Conservation (phyloP, 2,329 filamentous ascomycete genomes). For the Thelonectria blattea region DNA sequence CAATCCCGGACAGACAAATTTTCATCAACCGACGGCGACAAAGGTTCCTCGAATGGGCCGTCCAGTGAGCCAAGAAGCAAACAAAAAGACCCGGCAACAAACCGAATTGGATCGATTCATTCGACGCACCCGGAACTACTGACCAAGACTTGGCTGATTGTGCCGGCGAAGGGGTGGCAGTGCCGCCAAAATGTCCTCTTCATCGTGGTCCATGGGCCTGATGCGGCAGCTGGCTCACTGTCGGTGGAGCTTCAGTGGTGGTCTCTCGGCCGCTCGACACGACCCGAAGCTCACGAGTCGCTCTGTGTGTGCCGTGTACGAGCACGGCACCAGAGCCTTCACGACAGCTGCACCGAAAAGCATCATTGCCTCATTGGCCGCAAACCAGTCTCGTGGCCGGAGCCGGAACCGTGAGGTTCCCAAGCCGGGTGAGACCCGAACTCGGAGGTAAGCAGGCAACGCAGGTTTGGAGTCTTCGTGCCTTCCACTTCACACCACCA, state of each 20-base stretch:
- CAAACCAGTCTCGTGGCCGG: slow-evolving; percentile 1
- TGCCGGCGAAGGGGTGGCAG: slow-evolving; percentile 30
- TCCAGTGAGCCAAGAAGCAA: slow-evolving; percentile 26
- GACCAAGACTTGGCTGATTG: slow-evolving; percentile 34
- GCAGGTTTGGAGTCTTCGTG: slow-evolving; percentile 6
- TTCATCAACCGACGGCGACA: slow-evolving; percentile 28
- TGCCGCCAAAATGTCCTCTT: slow-evolving; percentile 32
- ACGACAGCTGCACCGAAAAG: slow-evolving; percentile 21
- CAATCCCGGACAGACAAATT: slow-evolving; percentile 29
- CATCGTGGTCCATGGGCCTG: slow-evolving; percentile 35
- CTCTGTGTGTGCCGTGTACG: slow-evolving; percentile 11
- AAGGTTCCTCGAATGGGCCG: slow-evolving; percentile 37
- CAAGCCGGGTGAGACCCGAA: slow-evolving; percentile 29
- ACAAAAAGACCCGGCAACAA: slow-evolving; percentile 21
- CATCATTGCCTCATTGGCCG: slow-evolving; percentile 3
- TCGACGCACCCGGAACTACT: slow-evolving; percentile 7
- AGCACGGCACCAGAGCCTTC: slow-evolving; percentile 12
- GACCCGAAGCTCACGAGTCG: slow-evolving; percentile 13
- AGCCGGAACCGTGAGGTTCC: slow-evolving; percentile 16
- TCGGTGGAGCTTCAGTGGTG: slow-evolving; percentile 34
- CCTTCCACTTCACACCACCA: not conserved
- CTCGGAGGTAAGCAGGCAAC: slow-evolving; percentile 40
- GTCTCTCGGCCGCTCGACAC: slow-evolving; percentile 31
- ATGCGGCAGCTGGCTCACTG: slow-evolving; percentile 37
- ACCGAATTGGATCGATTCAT: slow-evolving; percentile 1